Percentiles rank a stretch among this genome's conserved stretches.
phyloP scores from a whole-genome alignment of 106 monocot species.

The Chionographis japonica region DNA sequence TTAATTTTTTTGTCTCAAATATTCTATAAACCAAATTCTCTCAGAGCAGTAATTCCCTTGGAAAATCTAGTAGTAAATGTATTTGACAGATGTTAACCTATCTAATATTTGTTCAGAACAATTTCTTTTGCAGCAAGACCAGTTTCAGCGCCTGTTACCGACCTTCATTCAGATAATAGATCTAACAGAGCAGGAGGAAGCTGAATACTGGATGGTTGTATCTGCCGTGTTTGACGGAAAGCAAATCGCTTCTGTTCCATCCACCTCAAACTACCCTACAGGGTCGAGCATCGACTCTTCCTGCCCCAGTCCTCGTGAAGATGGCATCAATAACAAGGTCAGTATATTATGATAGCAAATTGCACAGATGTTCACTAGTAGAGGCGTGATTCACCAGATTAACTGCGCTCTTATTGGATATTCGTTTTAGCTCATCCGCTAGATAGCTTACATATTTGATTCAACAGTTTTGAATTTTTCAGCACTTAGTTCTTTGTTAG shows the following conservation, averaged over 20 bases:
- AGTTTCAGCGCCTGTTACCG: conserved; percentile 75
- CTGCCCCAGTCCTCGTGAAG: conserved; percentile 21
- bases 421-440: too few relatives aligned
- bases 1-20: too few relatives aligned
- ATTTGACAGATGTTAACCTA: background rate
- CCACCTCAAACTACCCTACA: conserved; percentile 26
- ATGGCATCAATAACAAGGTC: conserved; percentile 81
- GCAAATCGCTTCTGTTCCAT: conserved; percentile 26
- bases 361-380: too few relatives aligned
- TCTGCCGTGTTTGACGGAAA: conserved; percentile 88
- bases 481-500: too few relatives aligned
- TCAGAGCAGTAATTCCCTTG: too few relatives aligned
- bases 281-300: conserved; percentile 18
- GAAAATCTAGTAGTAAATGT: too few relatives aligned
- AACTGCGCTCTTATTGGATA: too few relatives aligned
- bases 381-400: too few relatives aligned
- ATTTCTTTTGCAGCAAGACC: conserved; percentile 70
- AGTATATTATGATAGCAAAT: background rate
- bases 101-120: background rate
- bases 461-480: too few relatives aligned
- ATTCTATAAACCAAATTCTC: too few relatives aligned
- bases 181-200: conserved; percentile 67
- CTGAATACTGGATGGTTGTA: conserved; percentile 77
- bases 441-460: too few relatives aligned
- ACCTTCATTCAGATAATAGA: conserved; percentile 96